These are phyloP conservation scores for Periglandula ipomoeae DNA, from an alignment of 2,329 filamentous ascomycete genomes.

Conservation along the genomic window DNA sequence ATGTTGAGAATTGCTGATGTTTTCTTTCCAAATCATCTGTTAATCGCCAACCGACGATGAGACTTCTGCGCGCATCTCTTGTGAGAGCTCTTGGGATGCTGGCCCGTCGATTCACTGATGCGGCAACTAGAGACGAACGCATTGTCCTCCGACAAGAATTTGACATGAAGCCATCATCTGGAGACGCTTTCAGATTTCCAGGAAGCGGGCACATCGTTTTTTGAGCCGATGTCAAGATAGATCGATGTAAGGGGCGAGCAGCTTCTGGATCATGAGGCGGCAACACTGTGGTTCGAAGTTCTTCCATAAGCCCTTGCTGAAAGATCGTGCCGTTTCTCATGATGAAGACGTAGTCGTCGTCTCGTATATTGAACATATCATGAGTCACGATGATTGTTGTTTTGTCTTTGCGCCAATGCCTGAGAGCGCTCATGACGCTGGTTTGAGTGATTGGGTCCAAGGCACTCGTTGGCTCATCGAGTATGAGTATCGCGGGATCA, in stretches of 20 bases:
- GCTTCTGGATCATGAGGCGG: neutral
- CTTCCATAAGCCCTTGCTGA: slow-evolving; percentile 45
- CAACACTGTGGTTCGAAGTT: neutral
- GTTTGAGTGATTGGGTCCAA: slow-evolving; percentile 64
- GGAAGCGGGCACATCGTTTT: neutral
- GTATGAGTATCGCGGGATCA: slow-evolving; percentile 69
- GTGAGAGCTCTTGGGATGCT: slow-evolving; percentile 20
- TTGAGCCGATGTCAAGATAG: neutral
- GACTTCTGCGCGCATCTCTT: slow-evolving; percentile 43
- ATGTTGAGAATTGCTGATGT: slow-evolving; percentile 5
- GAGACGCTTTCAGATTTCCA: too few relatives aligned
- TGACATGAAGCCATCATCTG: neutral
- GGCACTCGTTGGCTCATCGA: slow-evolving; percentile 84
- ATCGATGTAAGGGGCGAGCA: neutral
- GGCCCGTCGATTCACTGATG: neutral
- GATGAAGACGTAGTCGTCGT: slow-evolving; percentile 70
- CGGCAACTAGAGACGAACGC: neutral
- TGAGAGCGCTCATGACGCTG: slow-evolving; percentile 64
- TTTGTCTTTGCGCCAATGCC: slow-evolving; percentile 67
- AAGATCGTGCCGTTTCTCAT: slow-evolving; percentile 61
- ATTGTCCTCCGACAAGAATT: neutral
- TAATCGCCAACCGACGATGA: slow-evolving; percentile 28
- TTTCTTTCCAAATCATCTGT: neutral
- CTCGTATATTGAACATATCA: slow-evolving; percentile 66
- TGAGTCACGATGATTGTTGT: slow-evolving; percentile 94